A percentile compares a stretch with the other conserved stretches of the same genome.
These are phyloP conservation scores for Psilocybe cubensis DNA, from an alignment of 768 basidiomycete genomes.

Conservation along the genomic window DNA sequence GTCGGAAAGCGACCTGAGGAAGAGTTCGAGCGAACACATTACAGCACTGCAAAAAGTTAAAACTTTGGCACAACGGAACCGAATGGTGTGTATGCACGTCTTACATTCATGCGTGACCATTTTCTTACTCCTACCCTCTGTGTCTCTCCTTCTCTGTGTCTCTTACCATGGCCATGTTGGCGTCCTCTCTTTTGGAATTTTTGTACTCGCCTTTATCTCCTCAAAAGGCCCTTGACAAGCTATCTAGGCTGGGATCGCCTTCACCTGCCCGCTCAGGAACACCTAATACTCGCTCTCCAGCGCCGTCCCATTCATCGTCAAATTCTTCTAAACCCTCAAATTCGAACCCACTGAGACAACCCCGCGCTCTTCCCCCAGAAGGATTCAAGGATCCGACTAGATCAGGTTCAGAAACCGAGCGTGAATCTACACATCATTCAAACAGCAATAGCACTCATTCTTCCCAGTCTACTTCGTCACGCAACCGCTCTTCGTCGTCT, in stretches of 20 bases:
- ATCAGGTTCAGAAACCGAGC: constrained; percentile 86
- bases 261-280: constrained; percentile 44
- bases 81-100: constrained; percentile 55
- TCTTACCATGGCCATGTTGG: constrained; percentile 27
- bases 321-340: constrained; percentile 32
- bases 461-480: constrained; percentile 26
- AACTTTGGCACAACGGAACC: constrained; percentile 72
- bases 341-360: constrained; percentile 35
- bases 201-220: constrained; percentile 29
- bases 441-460: constrained; percentile 31
- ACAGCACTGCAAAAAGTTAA: constrained; percentile 69
- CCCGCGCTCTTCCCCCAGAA: constrained; percentile 22
- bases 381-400: constrained; percentile 38
- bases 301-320: constrained; percentile 39
- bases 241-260: constrained; percentile 61
- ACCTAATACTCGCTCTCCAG: constrained; percentile 30
- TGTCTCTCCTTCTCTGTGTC: constrained; percentile 17
- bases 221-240: constrained; percentile 67
- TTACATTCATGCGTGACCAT: constrained; percentile 16
- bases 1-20: constrained; percentile 26
- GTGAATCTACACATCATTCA: constrained; percentile 52
- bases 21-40: constrained; percentile 53
- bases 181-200: constrained; percentile 30
- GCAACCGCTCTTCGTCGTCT: constrained; percentile 18
- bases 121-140: constrained; percentile 4